These are phyloP conservation scores for Phaeosphaeria sp. DNA, from an alignment of 2,329 filamentous ascomycete genomes.

Conservation along the genomic window DNA sequence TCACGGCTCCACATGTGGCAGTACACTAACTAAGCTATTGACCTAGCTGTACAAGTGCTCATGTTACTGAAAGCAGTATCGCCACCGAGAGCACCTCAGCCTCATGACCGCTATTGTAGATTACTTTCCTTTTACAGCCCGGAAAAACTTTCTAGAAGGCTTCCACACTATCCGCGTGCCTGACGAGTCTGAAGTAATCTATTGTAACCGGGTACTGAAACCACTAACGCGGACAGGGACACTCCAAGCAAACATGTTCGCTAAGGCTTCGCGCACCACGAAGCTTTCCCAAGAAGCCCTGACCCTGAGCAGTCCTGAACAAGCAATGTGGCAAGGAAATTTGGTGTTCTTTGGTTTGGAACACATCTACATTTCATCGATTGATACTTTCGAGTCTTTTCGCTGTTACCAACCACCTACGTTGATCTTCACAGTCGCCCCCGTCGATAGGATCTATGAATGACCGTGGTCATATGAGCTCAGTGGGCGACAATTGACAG, in stretches of 20 bases:
- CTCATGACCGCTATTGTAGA: conserved; percentile 27
- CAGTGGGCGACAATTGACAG: conserved; percentile 9
- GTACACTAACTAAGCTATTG: not conserved
- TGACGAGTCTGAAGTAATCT: conserved; percentile 24
- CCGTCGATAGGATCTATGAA: conserved; percentile 8
- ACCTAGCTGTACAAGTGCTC: not conserved
- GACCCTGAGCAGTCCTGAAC: not conserved
- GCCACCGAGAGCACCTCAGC: conserved; percentile 19
- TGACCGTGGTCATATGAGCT: conserved; percentile 12
- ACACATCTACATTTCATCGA: not conserved
- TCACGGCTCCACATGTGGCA: not conserved
- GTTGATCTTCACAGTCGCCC: conserved; percentile 18
- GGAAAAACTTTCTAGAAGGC: conserved; percentile 29
- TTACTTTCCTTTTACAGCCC: conserved; percentile 25
- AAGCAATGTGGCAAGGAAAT: not conserved
- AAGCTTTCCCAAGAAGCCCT: conserved; percentile 2
- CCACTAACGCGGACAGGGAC: conserved; percentile 12
- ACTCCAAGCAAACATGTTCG: conserved; percentile 4
- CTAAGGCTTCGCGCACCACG: not conserved
- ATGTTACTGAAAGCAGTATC: conserved; percentile 1
- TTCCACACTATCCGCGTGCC: conserved; percentile 17
- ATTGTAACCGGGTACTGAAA: conserved; percentile 26
- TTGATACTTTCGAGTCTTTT: not conserved
- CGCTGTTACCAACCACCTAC: not conserved
- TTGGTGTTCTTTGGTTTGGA: not conserved